phyloP scores from a whole-genome alignment of 2,329 filamentous ascomycete genomes.

The Trichoderma pleuroti region DNA sequence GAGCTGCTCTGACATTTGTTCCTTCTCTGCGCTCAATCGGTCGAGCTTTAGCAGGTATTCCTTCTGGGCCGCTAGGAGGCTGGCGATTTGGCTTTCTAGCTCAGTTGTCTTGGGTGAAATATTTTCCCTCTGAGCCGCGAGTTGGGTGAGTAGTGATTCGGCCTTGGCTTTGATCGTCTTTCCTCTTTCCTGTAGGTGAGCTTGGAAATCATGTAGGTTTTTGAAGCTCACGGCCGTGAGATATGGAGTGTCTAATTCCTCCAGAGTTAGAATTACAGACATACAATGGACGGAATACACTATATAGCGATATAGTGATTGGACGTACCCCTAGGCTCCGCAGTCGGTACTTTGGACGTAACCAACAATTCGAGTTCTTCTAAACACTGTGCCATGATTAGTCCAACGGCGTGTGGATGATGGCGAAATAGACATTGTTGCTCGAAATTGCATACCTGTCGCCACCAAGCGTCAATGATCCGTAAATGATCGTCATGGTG shows the following conservation, averaged over 20 bases:
- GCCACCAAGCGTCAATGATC: slow-evolving; percentile 88
- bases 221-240: slow-evolving; percentile 59
- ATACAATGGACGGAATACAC: neutral
- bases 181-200: slow-evolving; percentile 73
- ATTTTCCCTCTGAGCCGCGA: slow-evolving; percentile 50
- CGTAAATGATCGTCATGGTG: slow-evolving; percentile 92
- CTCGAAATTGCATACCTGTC: slow-evolving; percentile 62
- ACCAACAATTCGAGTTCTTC: slow-evolving; percentile 62
- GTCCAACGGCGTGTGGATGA: neutral
- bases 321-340: slow-evolving; percentile 21
- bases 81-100: slow-evolving; percentile 71
- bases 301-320: neutral
- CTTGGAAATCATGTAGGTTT: slow-evolving; percentile 69
- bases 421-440: neutral
- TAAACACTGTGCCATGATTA: slow-evolving; percentile 45
- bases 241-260: slow-evolving; percentile 48
- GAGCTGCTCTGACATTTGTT: slow-evolving; percentile 78
- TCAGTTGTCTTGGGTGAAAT: slow-evolving; percentile 66
- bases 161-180: slow-evolving; percentile 73
- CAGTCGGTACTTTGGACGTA: slow-evolving; percentile 41
- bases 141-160: slow-evolving; percentile 60
- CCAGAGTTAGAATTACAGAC: neutral
- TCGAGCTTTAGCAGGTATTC: slow-evolving; percentile 73
- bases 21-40: slow-evolving; percentile 71
- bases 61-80: slow-evolving; percentile 78